These are phyloP conservation scores for Coprinopsis cinerea DNA, from an alignment of 768 basidiomycete genomes.

Conservation along the genomic window DNA sequence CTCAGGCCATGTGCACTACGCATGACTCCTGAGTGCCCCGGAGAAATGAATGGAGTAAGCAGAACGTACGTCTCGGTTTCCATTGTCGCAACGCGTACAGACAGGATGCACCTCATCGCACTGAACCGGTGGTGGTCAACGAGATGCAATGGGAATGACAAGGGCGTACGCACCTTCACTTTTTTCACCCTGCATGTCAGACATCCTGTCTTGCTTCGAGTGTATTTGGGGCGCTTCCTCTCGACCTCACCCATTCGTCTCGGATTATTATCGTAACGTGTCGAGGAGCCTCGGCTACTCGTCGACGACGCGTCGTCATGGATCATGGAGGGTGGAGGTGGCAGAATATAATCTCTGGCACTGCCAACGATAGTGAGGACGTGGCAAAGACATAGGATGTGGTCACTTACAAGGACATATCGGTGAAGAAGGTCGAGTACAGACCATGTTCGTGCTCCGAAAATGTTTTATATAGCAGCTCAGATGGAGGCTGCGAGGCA, in stretches of 20 bases:
- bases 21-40: too few species aligned
- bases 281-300: too few species aligned
- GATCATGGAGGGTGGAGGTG: too few species aligned
- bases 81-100: conserved; percentile 82
- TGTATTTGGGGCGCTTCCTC: conserved; percentile 88
- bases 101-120: conserved; percentile 89
- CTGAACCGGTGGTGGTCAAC: conserved; percentile 27
- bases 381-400: too few species aligned
- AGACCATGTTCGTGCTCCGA: neutral
- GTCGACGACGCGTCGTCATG: too few species aligned
- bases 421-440: neutral
- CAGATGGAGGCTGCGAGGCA: neutral
- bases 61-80: conserved; percentile 68
- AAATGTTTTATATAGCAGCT: neutral
- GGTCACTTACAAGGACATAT: neutral
- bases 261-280: too few species aligned
- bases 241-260: conserved; percentile 42
- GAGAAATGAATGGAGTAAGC: conserved; percentile 2
- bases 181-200: conserved; percentile 91
- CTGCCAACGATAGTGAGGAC: too few species aligned
- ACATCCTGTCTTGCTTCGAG: conserved; percentile 91
- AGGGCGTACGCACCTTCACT: conserved; percentile 64
- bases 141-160: neutral
- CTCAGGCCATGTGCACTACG: conserved; percentile 81
- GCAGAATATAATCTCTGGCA: too few species aligned